Conservation (phyloP, 139 green algal genomes). For the Picochlorum sp. region DNA sequence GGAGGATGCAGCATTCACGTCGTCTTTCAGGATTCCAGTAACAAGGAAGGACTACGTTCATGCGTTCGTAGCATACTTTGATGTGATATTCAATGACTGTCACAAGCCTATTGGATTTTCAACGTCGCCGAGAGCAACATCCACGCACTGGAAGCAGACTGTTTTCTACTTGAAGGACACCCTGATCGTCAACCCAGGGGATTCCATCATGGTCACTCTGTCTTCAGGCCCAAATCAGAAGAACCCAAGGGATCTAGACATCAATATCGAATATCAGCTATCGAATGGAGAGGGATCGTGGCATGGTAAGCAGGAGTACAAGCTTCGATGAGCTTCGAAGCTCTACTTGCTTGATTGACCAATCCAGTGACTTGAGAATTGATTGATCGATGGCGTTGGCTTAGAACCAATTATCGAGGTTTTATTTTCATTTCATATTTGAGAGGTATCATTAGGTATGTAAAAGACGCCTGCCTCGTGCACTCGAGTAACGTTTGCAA, state of each 20-base stretch:
- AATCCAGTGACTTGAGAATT: background rate
- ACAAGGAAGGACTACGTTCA: constrained; percentile 85
- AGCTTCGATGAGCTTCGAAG: constrained; percentile 77
- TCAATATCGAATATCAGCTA: constrained; percentile 64
- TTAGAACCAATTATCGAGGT: background rate
- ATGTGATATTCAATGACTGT: constrained; percentile 69
- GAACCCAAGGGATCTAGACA: constrained; percentile 85
- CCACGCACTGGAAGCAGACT: constrained; percentile 88
- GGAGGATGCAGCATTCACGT: constrained; percentile 59
- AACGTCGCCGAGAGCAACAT: constrained; percentile 29
- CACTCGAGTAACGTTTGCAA: no score
- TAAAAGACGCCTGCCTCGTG: no score
- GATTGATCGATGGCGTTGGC: background rate
- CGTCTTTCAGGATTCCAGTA: constrained; percentile 52
- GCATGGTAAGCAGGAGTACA: constrained; percentile 54
- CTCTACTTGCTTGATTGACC: background rate
- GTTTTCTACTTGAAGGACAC: constrained; percentile 89
- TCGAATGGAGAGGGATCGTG: constrained; percentile 47
- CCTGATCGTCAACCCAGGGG: constrained; percentile 49
- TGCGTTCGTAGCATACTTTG: constrained; percentile 86
- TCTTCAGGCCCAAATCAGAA: constrained; percentile 62
- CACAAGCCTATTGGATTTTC: constrained; percentile 74
- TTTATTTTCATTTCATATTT: no score
- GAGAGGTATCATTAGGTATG: no score
- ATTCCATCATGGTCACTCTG: constrained; percentile 37